These are phyloP conservation scores for Pseudogymnoascus pannorum DNA, from an alignment of 2,329 filamentous ascomycete species.

Conservation along the genomic window DNA sequence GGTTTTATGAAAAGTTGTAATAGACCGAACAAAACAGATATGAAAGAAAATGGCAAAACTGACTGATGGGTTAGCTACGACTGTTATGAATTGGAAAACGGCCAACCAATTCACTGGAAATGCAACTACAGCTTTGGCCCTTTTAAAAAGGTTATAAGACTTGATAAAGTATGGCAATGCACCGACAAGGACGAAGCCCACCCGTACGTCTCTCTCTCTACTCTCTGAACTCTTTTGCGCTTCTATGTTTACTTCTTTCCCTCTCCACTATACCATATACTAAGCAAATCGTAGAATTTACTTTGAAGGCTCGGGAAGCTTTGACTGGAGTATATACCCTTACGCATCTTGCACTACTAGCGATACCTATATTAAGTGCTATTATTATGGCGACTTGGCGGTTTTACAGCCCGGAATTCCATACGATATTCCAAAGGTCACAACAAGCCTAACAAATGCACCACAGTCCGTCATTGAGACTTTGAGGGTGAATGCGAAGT, in stretches of 20 bases:
- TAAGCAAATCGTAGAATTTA: background rate
- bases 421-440: background rate
- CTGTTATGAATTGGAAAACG: background rate
- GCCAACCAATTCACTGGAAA: background rate
- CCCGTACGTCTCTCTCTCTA: background rate
- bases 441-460: background rate
- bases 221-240: background rate
- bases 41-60: background rate
- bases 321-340: background rate
- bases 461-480: background rate
- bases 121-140: background rate
- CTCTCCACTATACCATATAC: background rate
- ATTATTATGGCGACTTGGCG: background rate
- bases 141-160: background rate
- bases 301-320: background rate
- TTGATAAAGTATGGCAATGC: background rate
- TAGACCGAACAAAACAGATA: background rate
- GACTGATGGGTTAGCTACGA: background rate
- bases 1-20: background rate
- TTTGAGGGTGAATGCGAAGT: background rate
- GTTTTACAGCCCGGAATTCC: background rate
- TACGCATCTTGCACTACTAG: background rate
- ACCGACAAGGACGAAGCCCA: background rate
- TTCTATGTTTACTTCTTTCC: no score
- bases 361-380: background rate